Conservation (phyloP, 2,329 filamentous ascomycete species). For the Cercospora sp. region DNA sequence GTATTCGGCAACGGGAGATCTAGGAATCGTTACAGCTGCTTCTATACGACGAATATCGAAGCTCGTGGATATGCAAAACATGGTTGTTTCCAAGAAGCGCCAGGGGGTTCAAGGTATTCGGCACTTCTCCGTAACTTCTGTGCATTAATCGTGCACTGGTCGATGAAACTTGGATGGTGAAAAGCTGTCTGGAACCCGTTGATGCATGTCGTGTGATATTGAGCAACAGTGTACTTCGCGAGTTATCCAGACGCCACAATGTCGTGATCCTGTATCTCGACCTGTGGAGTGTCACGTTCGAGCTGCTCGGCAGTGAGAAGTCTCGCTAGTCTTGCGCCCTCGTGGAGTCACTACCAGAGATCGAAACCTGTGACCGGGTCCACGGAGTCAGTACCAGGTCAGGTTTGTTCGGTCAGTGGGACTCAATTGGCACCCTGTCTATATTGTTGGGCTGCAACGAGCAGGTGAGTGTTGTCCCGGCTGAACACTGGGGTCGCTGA, state of each 20-base stretch:
- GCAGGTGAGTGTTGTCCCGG: background rate
- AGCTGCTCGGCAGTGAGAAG: background rate
- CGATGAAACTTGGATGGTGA: background rate
- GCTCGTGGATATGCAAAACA: background rate
- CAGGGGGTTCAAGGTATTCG: background rate
- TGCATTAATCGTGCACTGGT: background rate
- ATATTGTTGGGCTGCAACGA: background rate
- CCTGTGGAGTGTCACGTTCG: background rate
- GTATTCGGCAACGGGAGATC: background rate
- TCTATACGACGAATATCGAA: background rate
- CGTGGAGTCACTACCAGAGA: background rate
- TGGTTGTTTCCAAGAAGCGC: background rate
- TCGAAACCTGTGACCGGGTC: background rate
- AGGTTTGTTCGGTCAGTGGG: background rate
- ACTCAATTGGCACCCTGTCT: background rate
- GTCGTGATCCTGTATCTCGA: background rate
- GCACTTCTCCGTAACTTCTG: background rate
- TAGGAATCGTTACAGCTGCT: background rate
- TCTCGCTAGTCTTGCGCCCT: background rate
- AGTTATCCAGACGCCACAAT: background rate
- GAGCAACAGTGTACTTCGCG: background rate
- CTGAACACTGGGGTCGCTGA: background rate
- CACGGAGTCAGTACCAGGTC: background rate
- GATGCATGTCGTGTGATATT: too few species aligned
- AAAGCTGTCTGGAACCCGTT: background rate